Base-by-base conservation (phyloP, 2,329 filamentous ascomycete species). In the Sodiomyces alkalinus region DNA sequence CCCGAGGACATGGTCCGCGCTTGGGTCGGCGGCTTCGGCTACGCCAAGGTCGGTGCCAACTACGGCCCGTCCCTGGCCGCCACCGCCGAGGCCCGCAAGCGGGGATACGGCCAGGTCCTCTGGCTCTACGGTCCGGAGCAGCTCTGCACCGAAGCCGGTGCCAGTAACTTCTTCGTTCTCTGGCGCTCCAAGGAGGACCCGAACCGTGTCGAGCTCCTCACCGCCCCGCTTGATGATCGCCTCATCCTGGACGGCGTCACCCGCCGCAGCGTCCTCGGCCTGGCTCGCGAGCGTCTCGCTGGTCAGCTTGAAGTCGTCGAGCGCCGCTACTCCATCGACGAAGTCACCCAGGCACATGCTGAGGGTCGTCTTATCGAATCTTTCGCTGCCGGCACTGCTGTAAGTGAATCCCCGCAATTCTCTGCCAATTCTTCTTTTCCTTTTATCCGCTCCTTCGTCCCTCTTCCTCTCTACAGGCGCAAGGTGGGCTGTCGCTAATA, bases 21-120 rank as follows among this genome's bases (percentile, higher is more conserved):
- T 9, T 94, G 86, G 86, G 83, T 82, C 13, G 86, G 86, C 35
- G 86, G 87, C 7, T 92, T 92, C 50, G 86, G 86, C 1, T 86
- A 79, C 47, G 83, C 85, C 35, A 94, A 94, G 57, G 70, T 94
- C 19, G 86, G 86, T 30, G 86, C 86, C 35, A 94, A 93, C 62
- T 94, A 93, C 52, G 86, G 86, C 0, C 86, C 86, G 12, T 76
- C 71, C 13, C 64, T 94, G 30, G 63, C 82, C 30, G 80, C 82
- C 4, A 85, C 85, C 27, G 65, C 66, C 12, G 79, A 86, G 51
- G 86, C 86, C 3, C 60, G 74, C 31, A 59, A 58, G 8, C 57
- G 68, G 22, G 86, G 87, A 0, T 94, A 74, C 54, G 71, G 87
- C 46, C 87, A 94, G 63, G 78, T 94, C 31, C 67, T 94, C n/a